Evolutionary conservation across 2,329 filamentous ascomycete species (phyloP).

Genomic region (Ceratocystis alfenasii): DNA sequence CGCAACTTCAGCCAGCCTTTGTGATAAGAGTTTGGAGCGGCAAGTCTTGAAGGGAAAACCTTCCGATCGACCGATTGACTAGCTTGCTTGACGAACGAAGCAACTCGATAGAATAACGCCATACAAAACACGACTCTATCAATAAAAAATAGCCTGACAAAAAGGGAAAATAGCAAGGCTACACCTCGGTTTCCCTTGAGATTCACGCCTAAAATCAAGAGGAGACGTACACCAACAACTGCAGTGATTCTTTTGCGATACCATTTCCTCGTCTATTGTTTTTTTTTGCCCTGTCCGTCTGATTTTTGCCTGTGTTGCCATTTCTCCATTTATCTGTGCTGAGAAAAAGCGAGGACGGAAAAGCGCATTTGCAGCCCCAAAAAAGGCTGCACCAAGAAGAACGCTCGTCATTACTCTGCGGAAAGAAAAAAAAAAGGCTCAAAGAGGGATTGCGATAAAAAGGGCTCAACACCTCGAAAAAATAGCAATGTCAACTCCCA

Average conservation of each 20-base stretch:
- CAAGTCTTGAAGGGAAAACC: not conserved
- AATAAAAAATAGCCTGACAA: not conserved
- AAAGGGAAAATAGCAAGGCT: not conserved
- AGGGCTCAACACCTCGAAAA: slow-evolving; percentile 4
- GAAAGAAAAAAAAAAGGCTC: not conserved
- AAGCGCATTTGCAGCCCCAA: slow-evolving; percentile 9
- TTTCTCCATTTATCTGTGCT: not conserved
- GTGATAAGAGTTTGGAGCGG: not conserved
- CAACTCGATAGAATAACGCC: not conserved
- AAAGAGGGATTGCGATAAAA: not conserved
- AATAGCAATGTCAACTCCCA: slow-evolving; percentile 63
- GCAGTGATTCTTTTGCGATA: not conserved
- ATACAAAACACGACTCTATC: not conserved
- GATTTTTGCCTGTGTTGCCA: not conserved
- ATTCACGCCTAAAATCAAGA: not conserved
- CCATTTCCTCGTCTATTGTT: not conserved
- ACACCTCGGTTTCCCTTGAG: not conserved
- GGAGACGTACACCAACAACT: not conserved
- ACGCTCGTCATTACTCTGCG: not conserved
- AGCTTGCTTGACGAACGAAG: not conserved
- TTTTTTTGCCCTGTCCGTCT: not conserved
- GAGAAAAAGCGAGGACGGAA: slow-evolving; percentile 8
- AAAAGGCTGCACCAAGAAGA: not conserved
- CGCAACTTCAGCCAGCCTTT: not conserved
- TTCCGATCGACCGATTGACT: not conserved